phyloP scores from a whole-genome alignment of 768 basidiomycete genomes.

The Russula sp. region DNA sequence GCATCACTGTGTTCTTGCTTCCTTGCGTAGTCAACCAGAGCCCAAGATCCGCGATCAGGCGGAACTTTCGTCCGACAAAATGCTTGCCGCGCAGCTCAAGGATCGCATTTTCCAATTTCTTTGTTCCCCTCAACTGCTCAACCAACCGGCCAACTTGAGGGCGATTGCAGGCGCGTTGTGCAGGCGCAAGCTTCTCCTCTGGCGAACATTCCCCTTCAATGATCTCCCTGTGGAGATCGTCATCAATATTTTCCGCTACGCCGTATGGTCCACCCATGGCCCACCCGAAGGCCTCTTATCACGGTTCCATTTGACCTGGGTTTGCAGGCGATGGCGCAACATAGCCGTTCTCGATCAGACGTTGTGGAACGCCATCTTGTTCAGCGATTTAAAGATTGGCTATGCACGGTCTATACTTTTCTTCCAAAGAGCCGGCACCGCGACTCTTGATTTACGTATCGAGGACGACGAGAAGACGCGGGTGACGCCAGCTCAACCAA shows the following conservation, averaged over 20 bases:
- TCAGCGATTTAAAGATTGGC: slow-evolving; percentile 42
- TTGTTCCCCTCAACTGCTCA: not conserved
- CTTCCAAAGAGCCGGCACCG: slow-evolving; percentile 49
- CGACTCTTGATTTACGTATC: slow-evolving; percentile 58
- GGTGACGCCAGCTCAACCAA: slow-evolving; percentile 14
- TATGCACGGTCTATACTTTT: slow-evolving; percentile 50
- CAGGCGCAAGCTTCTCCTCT: slow-evolving; percentile 29
- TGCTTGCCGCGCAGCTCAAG: not conserved
- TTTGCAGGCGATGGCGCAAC: slow-evolving; percentile 38
- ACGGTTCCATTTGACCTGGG: slow-evolving; percentile 51
- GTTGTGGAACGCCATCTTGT: slow-evolving; percentile 52
- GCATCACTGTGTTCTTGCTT: not conserved
- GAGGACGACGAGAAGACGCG: slow-evolving; percentile 34
- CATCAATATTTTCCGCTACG: slow-evolving; percentile 54
- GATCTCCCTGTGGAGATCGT: slow-evolving; percentile 63
- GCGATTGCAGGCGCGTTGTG: slow-evolving; percentile 6
- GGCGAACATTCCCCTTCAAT: slow-evolving; percentile 47
- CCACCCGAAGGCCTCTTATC: slow-evolving; percentile 23
- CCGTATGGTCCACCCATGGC: slow-evolving; percentile 44
- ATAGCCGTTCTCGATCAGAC: slow-evolving; percentile 26
- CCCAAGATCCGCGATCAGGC: not conserved
- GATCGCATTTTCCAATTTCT: not conserved
- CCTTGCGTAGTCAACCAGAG: slow-evolving; percentile 13
- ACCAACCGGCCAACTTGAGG: not conserved
- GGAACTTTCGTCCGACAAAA: not conserved